A percentile compares a stretch with the other conserved stretches of the same genome.
These are phyloP conservation scores for Boletus albobrunnescens DNA, from an alignment of 1,284 basidiomycete species.

Conservation along the genomic window DNA sequence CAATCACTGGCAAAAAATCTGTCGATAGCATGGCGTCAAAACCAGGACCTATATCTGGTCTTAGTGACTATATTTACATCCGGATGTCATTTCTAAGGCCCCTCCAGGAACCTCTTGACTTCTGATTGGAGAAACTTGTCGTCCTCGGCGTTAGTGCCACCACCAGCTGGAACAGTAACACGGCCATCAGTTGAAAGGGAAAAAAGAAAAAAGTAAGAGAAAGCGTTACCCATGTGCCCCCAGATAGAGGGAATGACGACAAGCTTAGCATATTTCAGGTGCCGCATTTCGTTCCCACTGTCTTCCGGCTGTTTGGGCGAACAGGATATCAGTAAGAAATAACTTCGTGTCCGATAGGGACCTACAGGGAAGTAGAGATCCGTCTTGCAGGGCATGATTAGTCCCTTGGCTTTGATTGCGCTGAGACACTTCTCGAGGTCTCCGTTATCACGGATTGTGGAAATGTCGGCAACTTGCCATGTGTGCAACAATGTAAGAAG, in stretches of 20 bases:
- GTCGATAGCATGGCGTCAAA: not conserved
- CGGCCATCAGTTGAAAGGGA: not conserved
- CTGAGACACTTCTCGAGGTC: constrained; percentile 16
- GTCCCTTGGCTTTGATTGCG: constrained; percentile 24
- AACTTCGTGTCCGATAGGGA: not conserved
- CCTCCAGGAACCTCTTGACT: constrained; percentile 38
- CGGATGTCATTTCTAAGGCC: constrained; percentile 10
- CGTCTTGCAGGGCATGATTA: constrained; percentile 28
- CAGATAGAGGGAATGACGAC: constrained; percentile 53
- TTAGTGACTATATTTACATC: constrained; percentile 10
- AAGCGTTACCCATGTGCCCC: constrained; percentile 49
- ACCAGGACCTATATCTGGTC: not conserved
- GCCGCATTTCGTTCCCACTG: constrained; percentile 45
- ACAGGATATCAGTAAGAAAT: not conserved
- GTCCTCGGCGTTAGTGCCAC: constrained; percentile 37
- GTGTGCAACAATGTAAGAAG: constrained; percentile 21
- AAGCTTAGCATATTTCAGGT: constrained; percentile 42
- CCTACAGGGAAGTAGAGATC: constrained; percentile 57
- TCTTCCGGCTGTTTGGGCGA: constrained; percentile 48
- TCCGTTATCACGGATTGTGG: constrained; percentile 19
- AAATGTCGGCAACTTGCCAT: constrained; percentile 24
- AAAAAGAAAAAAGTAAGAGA: not conserved
- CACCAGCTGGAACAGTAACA: constrained; percentile 35
- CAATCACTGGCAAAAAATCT: not conserved
- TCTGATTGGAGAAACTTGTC: constrained; percentile 37